Base-by-base conservation (phyloP, 1,284 basidiomycete genomes). In the Tilletiaria anomala region DNA sequence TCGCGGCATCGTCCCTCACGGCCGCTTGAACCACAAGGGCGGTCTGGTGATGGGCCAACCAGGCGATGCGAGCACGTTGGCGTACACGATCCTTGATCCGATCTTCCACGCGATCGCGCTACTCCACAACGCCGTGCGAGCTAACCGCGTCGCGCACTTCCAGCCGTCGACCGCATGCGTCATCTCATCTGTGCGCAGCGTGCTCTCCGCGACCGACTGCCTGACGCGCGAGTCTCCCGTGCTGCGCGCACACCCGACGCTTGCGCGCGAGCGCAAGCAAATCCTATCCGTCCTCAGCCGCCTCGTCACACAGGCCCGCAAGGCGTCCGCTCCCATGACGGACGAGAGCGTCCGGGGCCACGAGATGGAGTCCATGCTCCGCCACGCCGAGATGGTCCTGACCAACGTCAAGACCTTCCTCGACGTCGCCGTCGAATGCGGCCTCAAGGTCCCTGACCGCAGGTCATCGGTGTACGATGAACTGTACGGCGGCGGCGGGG, bases 171-270 rank as follows among this genome's bases (percentile, higher is more conserved):
- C 73, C 2, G 73, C 73, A 11, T 88, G 81, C 40, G 83, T 96
- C 52, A 91, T 97, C 55, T 88, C 86, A 3, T 85, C 85, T 41
- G 86, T 97, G 29, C 82, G 91, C n/a, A 78, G 80, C 18, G 79
- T 91, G 14, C 75, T 97, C 32, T 77, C 79, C 19, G 77, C 82
- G 8, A 81, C 86, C 11, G 83, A 83, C 48, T 93, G 87, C 50
- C 73, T 94, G 19, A 78, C 79, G 24, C 81, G 85, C 44, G 84
- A 91, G 48, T 81, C 85, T 1, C 72, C 74, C 0, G 69, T 82
- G 11, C 74, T 96, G 22, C 75, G 75, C 43, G 72, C 73, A 19
- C 78, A 79, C 56, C 76, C 82, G 0, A 53, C 73, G 2, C 73
- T 96, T 18, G 78, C 77, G 2, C 75, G 78, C 43, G 81, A 86